Base-by-base conservation (phyloP, 169 alveolate genomes). In the Eimeria praecox region DNA sequence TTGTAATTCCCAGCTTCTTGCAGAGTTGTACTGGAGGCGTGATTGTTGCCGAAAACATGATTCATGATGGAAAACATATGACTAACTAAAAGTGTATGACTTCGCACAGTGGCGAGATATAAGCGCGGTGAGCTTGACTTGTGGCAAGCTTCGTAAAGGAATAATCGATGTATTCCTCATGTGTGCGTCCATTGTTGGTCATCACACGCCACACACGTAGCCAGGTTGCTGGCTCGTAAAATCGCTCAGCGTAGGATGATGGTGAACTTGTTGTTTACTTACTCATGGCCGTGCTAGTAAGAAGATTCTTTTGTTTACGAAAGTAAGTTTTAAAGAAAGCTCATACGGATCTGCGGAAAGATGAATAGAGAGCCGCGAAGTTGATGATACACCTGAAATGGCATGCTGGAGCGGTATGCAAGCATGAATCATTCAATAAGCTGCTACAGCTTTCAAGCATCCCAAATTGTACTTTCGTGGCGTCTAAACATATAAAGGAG, bases 321-420 rank as follows among this genome's bases (percentile, higher is more conserved):
- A 69, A 22, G 46, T 3, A n/a, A 14, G 10, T 8, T 69, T 14
- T 33, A 14, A 22, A 35, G 49, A 69, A 33, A 35, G 44, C 46
- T 30, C 5, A 46, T 69, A 12, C 14, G 49, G 44, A 49, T 69
- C 14, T 10, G n/a, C n/a, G 80, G 80, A 35, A 33, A 69, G 46
- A 69, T n/a, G 46, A 35, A 69, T 30, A 14, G 27, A 35, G 35
- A 69, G 80, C 18, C 49, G 49, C 49, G 27, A 35, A 10, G 80
- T 69, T 69, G 30, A 69, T 49, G 46, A 69, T 69, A 69, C 80
- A 69, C 80, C 80, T 69, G 80, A 69, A 69, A 49, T 69, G 80
- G 49, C 80, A 35, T 1, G 80, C 80, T 69, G 78, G 78, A 69
- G 49, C 35, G n/a, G 16, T 9, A 3, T 33, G 46, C 49, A 33